These are phyloP conservation scores for Talaromyces borbonicus DNA, from an alignment of 495 filamentous ascomycete species.

Conservation along the genomic window DNA sequence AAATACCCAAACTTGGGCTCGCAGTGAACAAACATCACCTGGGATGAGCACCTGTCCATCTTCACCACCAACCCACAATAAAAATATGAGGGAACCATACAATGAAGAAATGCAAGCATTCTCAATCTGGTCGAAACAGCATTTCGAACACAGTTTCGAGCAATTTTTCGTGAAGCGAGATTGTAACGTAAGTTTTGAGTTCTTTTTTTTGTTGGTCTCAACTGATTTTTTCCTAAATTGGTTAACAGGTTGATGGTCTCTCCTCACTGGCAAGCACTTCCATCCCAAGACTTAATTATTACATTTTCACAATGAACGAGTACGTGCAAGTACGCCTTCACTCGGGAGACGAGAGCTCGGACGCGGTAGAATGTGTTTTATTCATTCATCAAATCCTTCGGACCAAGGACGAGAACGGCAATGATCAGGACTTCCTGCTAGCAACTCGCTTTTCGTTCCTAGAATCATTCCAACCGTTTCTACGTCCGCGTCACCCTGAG, in stretches of 20 bases:
- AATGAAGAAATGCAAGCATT: too few species aligned
- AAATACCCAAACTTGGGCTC: too few species aligned
- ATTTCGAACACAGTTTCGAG: too few species aligned
- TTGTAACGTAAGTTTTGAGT: too few species aligned
- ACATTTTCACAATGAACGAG: background rate
- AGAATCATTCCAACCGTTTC: background rate
- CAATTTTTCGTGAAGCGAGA: too few species aligned
- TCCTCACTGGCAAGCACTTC: background rate
- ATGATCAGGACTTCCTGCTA: background rate
- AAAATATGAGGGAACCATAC: too few species aligned
- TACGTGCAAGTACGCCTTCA: background rate
- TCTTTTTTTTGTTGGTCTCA: background rate
- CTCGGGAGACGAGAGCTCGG: background rate
- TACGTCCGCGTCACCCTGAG: background rate
- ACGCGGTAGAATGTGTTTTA: background rate
- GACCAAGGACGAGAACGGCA: background rate
- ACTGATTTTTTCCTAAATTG: background rate
- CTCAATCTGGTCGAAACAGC: too few species aligned
- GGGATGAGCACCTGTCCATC: too few species aligned
- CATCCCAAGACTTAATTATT: background rate
- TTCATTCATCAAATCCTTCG: background rate
- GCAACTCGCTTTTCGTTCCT: background rate
- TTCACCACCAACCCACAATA: too few species aligned
- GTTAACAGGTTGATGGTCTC: background rate
- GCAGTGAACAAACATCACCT: too few species aligned